A percentile compares a stretch with the other conserved stretches of the same genome.
These are phyloP conservation scores for Chlamydomonas sphaeroides DNA, from an alignment of 139 green algal genomes.

Conservation along the genomic window DNA sequence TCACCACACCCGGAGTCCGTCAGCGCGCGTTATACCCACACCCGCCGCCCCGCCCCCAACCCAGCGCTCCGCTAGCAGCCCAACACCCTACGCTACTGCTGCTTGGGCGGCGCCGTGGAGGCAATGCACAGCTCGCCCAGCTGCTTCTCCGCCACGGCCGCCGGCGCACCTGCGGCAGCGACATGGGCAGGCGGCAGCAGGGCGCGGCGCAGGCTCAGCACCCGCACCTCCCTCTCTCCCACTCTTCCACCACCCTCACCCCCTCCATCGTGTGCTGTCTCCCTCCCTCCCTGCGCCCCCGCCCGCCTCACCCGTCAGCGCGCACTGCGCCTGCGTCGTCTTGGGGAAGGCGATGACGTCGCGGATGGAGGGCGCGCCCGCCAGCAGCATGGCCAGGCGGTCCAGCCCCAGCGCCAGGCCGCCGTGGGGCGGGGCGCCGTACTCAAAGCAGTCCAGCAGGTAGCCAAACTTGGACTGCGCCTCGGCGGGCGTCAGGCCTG, in stretches of 20 bases:
- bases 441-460: slow-evolving; percentile 83
- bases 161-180: slow-evolving; percentile 67
- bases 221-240: no score
- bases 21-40: no score
- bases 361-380: slow-evolving; percentile 84
- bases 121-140: slow-evolving; percentile 73
- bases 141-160: slow-evolving; percentile 66
- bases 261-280: background rate
- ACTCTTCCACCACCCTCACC: background rate
- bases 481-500: slow-evolving; percentile 77
- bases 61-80: no score
- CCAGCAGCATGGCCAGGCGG: slow-evolving; percentile 94
- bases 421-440: slow-evolving; percentile 94
- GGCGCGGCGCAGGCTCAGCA: no score
- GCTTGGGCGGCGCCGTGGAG: background rate
- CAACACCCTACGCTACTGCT: no score
- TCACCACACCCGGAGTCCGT: no score
- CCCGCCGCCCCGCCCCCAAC: no score
- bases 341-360: slow-evolving; percentile 99
- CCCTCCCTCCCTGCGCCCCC: no score
- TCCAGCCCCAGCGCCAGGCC: slow-evolving; percentile 95
- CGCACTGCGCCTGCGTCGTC: slow-evolving; percentile 87
- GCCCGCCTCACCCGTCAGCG: slow-evolving; percentile 75
- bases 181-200: background rate
- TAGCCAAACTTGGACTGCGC: slow-evolving; percentile 88